These are phyloP conservation scores for Paramecium tetraurelia DNA, from an alignment of 73 alveolate genomes.

Conservation along the genomic window DNA sequence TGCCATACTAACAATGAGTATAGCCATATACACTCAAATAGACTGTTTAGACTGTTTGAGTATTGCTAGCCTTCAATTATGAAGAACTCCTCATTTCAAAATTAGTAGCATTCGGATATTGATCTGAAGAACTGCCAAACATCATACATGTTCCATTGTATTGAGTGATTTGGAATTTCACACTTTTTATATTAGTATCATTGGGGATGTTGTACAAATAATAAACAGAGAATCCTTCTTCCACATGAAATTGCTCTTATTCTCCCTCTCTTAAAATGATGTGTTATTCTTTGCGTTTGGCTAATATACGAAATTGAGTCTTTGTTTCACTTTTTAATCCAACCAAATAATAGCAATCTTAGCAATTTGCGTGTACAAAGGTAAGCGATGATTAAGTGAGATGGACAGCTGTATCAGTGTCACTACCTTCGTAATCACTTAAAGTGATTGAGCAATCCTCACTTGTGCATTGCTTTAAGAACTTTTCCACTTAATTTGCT, in stretches of 20 bases:
- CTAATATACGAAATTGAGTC: background rate
- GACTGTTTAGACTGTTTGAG: background rate
- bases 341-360: background rate
- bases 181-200: background rate
- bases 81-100: background rate
- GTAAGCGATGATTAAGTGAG: background rate
- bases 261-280: conserved; percentile 2
- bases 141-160: background rate
- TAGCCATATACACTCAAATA: conserved; percentile 18
- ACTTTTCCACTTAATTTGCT: background rate
- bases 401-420: background rate
- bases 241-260: background rate
- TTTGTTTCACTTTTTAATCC: background rate
- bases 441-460: background rate
- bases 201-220: background rate
- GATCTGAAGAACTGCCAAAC: background rate
- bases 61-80: background rate
- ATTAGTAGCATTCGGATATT: background rate
- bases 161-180: background rate
- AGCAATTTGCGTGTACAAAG: background rate
- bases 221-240: background rate
- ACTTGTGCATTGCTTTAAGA: background rate
- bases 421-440: background rate
- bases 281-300: background rate
- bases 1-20: background rate